These are phyloP conservation scores for Clarireedia homoeocarpa DNA, from an alignment of 2,329 filamentous ascomycete genomes.

Conservation along the genomic window DNA sequence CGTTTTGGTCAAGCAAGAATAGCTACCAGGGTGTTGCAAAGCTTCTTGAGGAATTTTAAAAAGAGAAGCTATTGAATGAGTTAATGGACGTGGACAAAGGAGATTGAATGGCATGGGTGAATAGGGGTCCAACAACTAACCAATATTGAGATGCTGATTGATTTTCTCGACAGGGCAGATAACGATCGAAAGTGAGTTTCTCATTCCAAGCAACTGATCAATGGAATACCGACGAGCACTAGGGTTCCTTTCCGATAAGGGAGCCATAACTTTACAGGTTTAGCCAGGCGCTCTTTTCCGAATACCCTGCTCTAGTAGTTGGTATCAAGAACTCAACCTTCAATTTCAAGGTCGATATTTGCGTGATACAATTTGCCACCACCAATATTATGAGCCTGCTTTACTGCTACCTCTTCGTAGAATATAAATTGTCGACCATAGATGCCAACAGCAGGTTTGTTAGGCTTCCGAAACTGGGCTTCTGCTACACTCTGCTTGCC, in stretches of 20 bases:
- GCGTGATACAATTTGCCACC: too few relatives aligned
- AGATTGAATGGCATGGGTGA: background rate
- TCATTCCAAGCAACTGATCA: slow-evolving; percentile 24
- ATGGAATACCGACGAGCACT: slow-evolving; percentile 18
- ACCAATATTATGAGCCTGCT: too few relatives aligned
- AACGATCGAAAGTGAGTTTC: slow-evolving; percentile 19
- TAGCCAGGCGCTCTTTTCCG: background rate
- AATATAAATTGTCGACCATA: too few relatives aligned
- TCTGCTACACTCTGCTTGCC: too few relatives aligned
- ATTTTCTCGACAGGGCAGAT: slow-evolving; percentile 21
- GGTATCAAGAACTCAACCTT: too few relatives aligned
- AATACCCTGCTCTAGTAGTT: too few relatives aligned
- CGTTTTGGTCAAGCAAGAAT: slow-evolving; percentile 12
- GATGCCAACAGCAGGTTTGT: too few relatives aligned
- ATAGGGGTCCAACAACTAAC: slow-evolving; percentile 12
- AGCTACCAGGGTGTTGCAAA: slow-evolving; percentile 16
- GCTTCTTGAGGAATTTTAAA: slow-evolving; percentile 22
- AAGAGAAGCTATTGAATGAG: slow-evolving; percentile 14
- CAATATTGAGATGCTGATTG: slow-evolving; percentile 23
- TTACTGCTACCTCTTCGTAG: too few relatives aligned
- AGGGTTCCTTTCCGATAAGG: background rate
- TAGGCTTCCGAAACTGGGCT: too few relatives aligned
- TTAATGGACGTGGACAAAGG: slow-evolving; percentile 3
- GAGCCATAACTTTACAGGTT: background rate
- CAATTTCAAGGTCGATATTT: too few relatives aligned